Percentiles rank a stretch among this genome's conserved stretches.
Evolutionary conservation across 2,329 filamentous ascomycete species (phyloP).

Genomic region (Graphiopsis chlorocephala): DNA sequence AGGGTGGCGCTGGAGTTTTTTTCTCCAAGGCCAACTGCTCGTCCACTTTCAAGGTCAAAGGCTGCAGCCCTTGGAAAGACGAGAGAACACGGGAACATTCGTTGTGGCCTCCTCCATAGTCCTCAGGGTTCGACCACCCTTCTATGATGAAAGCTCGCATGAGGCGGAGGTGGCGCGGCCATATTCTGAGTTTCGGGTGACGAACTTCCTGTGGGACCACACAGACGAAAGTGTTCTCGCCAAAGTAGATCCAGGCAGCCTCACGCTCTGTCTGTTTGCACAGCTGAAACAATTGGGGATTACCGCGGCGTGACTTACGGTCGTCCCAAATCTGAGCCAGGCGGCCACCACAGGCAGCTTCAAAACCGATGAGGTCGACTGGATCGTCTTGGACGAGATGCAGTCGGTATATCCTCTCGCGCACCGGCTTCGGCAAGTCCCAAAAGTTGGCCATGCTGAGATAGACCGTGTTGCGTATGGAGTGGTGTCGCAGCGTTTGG

Average conservation of each 20-base stretch:
- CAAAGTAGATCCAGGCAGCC: slow-evolving; percentile 25
- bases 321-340: neutral
- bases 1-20: neutral
- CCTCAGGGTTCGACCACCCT: neutral
- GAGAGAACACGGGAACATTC: neutral
- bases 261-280: slow-evolving; percentile 22
- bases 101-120: neutral
- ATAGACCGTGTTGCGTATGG: neutral
- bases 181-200: neutral
- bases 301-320: neutral
- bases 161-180: neutral
- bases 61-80: neutral
- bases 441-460: slow-evolving; percentile 27
- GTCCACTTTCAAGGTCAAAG: neutral
- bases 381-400: slow-evolving; percentile 23
- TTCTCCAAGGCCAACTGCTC: neutral
- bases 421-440: slow-evolving; percentile 24
- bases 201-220: neutral
- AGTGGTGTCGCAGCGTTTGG: neutral
- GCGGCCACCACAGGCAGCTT: neutral
- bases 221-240: slow-evolving; percentile 15
- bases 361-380: slow-evolving; percentile 7
- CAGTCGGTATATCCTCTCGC: slow-evolving; percentile 27
- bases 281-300: slow-evolving; percentile 21
- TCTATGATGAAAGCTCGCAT: neutral